Evolutionary conservation across 768 basidiomycete genomes (phyloP).

Genomic region (Pholiota molesta): DNA sequence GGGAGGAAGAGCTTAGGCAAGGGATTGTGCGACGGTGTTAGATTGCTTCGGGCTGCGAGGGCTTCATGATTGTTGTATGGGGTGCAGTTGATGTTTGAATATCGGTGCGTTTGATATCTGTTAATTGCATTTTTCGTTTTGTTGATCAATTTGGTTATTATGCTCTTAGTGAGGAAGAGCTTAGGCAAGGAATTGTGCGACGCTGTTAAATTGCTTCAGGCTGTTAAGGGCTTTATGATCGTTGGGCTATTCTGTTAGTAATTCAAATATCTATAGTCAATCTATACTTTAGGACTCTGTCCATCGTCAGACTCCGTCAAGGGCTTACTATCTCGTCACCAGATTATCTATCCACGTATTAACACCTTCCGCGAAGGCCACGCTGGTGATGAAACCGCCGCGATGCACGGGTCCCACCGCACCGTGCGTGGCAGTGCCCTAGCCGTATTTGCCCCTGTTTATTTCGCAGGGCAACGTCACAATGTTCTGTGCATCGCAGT

Average conservation of each 20-base stretch:
- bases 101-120: conserved; percentile 69
- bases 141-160: conserved; percentile 4
- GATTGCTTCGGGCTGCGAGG: neutral
- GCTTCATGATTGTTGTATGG: conserved; percentile 32
- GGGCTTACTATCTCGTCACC: no score
- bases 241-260: neutral
- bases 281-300: neutral
- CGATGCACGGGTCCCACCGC: neutral
- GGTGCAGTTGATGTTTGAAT: conserved; percentile 95
- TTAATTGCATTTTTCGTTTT: neutral
- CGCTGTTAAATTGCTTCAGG: conserved; percentile 13
- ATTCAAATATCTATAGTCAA: neutral
- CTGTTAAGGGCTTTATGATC: neutral
- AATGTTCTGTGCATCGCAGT: neutral
- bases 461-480: neutral
- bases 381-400: neutral
- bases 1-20: conserved; percentile 73
- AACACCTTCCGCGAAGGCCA: no score
- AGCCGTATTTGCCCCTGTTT: neutral
- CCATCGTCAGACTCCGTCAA: neutral
- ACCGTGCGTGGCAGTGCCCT: neutral
- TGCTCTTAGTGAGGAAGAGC: conserved; percentile 67
- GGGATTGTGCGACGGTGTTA: conserved; percentile 22
- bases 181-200: conserved; percentile 39
- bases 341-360: no score